A percentile compares a stretch with the other conserved stretches of the same genome.
Evolutionary conservation across 2,329 filamentous ascomycete species (phyloP).

Genomic region (Ophiostoma perfectum): DNA sequence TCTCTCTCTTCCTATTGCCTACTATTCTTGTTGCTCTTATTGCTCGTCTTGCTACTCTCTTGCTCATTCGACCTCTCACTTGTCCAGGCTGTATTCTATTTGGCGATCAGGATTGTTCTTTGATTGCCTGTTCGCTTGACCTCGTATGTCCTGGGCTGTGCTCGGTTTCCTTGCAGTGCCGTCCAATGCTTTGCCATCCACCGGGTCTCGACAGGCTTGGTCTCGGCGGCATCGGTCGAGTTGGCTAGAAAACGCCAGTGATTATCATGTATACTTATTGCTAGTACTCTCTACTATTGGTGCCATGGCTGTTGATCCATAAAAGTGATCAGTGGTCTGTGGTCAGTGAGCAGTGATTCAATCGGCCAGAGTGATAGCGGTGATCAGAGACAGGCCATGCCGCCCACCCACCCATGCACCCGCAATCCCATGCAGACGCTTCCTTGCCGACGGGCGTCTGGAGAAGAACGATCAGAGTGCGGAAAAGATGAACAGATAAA

Average conservation of each 20-base stretch:
- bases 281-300: not conserved
- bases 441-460: no score
- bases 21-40: no score
- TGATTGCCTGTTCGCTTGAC: not conserved
- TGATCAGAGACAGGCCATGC: slow-evolving; percentile 1
- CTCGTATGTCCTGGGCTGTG: not conserved
- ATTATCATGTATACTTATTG: not conserved
- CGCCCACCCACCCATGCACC: slow-evolving; percentile 23
- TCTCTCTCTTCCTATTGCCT: not conserved
- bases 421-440: slow-evolving; percentile 1
- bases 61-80: no score
- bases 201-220: not conserved
- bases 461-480: not conserved
- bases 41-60: no score
- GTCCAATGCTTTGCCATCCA: slow-evolving; percentile 11
- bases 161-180: not conserved
- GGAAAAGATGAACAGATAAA: not conserved
- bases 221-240: not conserved
- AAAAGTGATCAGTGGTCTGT: slow-evolving; percentile 3
- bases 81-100: no score
- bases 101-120: no score
- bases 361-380: not conserved
- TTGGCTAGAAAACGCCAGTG: no score
- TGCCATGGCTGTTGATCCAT: not conserved
- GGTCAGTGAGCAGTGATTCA: not conserved